These are phyloP conservation scores for Pyrenophora teres DNA, from an alignment of 2,329 filamentous ascomycete genomes.

Conservation along the genomic window DNA sequence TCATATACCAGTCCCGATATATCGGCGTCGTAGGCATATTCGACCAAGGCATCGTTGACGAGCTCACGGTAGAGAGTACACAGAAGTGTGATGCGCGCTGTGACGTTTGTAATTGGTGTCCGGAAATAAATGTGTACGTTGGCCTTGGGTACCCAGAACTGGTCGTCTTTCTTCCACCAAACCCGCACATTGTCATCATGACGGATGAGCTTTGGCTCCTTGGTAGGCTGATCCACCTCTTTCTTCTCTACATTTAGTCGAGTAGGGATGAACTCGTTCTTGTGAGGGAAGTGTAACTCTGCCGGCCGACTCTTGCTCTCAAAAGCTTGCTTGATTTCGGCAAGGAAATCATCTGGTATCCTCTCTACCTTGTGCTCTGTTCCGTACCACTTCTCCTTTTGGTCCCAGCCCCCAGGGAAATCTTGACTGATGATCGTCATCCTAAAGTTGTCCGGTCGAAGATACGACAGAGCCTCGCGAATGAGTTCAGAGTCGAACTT, in stretches of 20 bases:
- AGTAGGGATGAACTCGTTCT: slow-evolving; percentile 94
- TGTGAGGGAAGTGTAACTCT: slow-evolving; percentile 83
- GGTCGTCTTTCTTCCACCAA: slow-evolving; percentile 99
- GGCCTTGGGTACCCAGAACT: slow-evolving; percentile 96
- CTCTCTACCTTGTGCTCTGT: slow-evolving; percentile 88
- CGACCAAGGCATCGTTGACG: slow-evolving; percentile 84
- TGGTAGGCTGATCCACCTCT: slow-evolving; percentile 74
- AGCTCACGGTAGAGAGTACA: slow-evolving; percentile 81
- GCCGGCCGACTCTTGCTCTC: slow-evolving; percentile 64
- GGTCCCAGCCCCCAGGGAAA: slow-evolving; percentile 80
- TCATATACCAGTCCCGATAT: slow-evolving; percentile 86
- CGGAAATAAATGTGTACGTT: slow-evolving; percentile 80
- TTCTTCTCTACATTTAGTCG: slow-evolving; percentile 95
- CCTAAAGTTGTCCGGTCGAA: slow-evolving; percentile 88
- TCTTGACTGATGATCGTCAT: slow-evolving; percentile 82
- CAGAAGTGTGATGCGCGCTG: slow-evolving; percentile 78
- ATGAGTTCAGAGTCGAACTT: slow-evolving; percentile 83
- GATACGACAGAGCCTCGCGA: slow-evolving; percentile 69
- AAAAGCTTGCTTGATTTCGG: slow-evolving; percentile 69
- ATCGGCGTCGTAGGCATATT: slow-evolving; percentile 96
- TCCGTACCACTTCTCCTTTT: slow-evolving; percentile 96
- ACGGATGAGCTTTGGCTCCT: slow-evolving; percentile 79
- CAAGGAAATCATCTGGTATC: slow-evolving; percentile 76
- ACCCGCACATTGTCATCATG: slow-evolving; percentile 80
- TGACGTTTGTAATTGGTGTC: slow-evolving; percentile 78